Percentiles rank a stretch among this genome's conserved stretches.
These are phyloP conservation scores for Phytopythium helicoides DNA, from an alignment of 352 stramenopile genomes.

Conservation along the genomic window DNA sequence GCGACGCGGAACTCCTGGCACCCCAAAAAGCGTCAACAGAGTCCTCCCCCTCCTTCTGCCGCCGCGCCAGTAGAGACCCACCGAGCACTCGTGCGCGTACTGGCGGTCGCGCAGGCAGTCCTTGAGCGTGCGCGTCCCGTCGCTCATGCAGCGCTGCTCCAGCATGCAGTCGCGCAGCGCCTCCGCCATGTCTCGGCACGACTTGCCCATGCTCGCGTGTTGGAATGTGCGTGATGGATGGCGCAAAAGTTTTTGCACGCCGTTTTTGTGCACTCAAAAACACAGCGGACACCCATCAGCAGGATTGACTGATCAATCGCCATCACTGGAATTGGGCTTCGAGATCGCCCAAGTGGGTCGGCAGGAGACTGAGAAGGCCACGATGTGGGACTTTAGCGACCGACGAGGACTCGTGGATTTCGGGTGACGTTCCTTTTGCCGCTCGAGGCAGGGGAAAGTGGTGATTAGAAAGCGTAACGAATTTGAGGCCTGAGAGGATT, in stretches of 20 bases:
- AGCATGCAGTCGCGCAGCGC: slow-evolving; percentile 81
- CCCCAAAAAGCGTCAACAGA: neutral
- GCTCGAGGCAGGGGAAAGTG: too few relatives aligned
- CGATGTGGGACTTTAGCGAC: slow-evolving; percentile 16
- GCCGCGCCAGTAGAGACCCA: slow-evolving; percentile 11
- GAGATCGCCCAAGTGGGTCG: too few relatives aligned
- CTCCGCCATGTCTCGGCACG: slow-evolving; percentile 80
- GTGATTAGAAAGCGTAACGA: too few relatives aligned
- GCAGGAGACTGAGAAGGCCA: too few relatives aligned
- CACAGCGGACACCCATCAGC: too few relatives aligned
- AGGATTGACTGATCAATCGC: too few relatives aligned
- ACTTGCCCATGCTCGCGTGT: slow-evolving; percentile 60
- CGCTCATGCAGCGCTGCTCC: slow-evolving; percentile 72
- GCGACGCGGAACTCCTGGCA: slow-evolving; percentile 66
- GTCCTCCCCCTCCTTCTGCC: neutral
- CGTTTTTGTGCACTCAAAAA: too few relatives aligned
- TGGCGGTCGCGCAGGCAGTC: slow-evolving; percentile 68
- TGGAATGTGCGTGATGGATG: too few relatives aligned
- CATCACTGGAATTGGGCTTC: too few relatives aligned
- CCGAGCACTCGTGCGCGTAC: slow-evolving; percentile 70
- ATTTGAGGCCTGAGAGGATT: too few relatives aligned
- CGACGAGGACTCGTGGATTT: slow-evolving; percentile 20
- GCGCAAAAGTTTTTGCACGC: too few relatives aligned
- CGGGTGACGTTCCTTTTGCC: too few relatives aligned
- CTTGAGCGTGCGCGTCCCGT: slow-evolving; percentile 72